These are phyloP conservation scores for Gleditsia sinensis DNA, from an alignment of 306 rosid genomes.

Conservation along the genomic window DNA sequence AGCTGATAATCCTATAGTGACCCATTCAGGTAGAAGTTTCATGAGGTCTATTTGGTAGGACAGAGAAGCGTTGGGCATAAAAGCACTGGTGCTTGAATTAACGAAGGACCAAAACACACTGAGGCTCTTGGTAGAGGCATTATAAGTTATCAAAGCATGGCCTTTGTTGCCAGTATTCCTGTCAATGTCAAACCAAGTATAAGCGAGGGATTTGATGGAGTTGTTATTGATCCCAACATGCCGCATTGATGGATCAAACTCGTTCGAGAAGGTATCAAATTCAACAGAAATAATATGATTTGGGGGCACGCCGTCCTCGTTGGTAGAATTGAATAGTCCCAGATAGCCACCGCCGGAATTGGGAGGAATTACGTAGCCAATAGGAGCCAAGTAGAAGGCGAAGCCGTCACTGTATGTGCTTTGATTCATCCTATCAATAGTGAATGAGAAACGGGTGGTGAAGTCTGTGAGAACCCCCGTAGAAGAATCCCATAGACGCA, in stretches of 20 bases:
- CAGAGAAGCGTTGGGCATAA: neutral
- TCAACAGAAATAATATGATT: conserved; percentile 29
- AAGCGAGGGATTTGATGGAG: neutral
- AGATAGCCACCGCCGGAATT: conserved; percentile 30
- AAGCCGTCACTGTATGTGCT: neutral
- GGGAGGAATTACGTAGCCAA: neutral
- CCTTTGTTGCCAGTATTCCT: neutral
- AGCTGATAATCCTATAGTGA: conserved; percentile 26
- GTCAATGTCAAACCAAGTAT: conserved; percentile 11
- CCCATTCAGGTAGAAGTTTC: conserved; percentile 6
- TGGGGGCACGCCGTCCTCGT: neutral
- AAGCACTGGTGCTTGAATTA: neutral
- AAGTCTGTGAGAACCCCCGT: neutral
- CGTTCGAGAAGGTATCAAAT: conserved; percentile 22
- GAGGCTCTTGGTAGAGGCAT: conserved; percentile 29
- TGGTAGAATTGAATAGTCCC: conserved; percentile 18
- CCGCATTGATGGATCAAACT: neutral
- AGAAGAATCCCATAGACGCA: neutral
- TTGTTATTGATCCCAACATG: conserved; percentile 33
- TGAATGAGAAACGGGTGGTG: neutral
- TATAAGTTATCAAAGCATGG: conserved; percentile 30
- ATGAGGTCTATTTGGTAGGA: neutral
- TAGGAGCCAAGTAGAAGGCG: conserved; percentile 34
- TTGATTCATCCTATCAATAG: neutral
- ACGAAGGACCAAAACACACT: conserved; percentile 26